phyloP scores from a whole-genome alignment of 2,329 filamentous ascomycete species.

The Talaromyces sp. region DNA sequence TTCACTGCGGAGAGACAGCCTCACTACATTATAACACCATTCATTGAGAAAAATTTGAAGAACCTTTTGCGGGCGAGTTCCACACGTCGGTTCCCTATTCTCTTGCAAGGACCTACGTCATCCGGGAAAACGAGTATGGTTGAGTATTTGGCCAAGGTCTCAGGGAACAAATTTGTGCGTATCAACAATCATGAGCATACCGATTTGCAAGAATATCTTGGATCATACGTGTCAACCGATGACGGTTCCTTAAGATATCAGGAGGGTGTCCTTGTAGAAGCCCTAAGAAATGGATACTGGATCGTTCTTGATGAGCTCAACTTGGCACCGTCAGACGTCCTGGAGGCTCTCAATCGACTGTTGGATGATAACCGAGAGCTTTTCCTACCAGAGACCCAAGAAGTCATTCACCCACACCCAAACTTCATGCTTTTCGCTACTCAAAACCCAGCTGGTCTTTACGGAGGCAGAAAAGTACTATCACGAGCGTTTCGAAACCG shows the following conservation, averaged over 20 bases:
- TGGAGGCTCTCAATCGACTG: constrained; percentile 91
- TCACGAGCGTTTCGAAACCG: constrained; percentile 94
- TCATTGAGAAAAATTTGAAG: constrained; percentile 88
- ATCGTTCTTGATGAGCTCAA: constrained; percentile 98
- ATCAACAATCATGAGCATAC: constrained; percentile 99
- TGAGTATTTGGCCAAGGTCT: constrained; percentile 93
- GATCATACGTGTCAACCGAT: constrained; percentile 81
- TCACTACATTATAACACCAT: constrained; percentile 95
- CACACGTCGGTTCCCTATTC: constrained; percentile 83
- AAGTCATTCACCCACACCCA: constrained; percentile 83
- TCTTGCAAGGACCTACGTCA: constrained; percentile 95
- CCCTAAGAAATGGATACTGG: constrained; percentile 90
- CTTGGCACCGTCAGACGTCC: constrained; percentile 89
- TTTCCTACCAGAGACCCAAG: constrained; percentile 92
- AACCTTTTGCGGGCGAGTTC: constrained; percentile 93
- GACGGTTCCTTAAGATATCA: constrained; percentile 86
- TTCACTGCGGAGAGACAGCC: constrained; percentile 64
- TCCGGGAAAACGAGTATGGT: constrained; percentile 99
- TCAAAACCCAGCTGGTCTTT: constrained; percentile 92
- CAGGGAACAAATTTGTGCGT: constrained; percentile 92
- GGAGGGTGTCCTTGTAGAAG: constrained; percentile 89
- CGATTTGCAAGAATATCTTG: constrained; percentile 94
- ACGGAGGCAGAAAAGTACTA: constrained; percentile 88
- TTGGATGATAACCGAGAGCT: constrained; percentile 96
- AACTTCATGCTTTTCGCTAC: constrained; percentile 98